These are phyloP conservation scores for Erythrophleum fordii DNA, from an alignment of 306 rosid species.

Conservation along the genomic window DNA sequence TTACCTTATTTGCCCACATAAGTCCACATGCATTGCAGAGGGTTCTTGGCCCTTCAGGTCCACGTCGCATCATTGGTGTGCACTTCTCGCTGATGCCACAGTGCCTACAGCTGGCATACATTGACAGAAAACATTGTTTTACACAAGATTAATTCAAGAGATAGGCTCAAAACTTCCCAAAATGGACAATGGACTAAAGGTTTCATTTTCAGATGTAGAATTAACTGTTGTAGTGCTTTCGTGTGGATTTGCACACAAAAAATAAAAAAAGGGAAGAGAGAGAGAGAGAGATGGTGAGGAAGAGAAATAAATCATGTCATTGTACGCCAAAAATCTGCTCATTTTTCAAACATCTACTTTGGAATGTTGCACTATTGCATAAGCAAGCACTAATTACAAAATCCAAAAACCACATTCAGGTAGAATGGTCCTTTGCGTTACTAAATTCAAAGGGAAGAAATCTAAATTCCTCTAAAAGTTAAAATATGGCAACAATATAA, in stretches of 20 bases:
- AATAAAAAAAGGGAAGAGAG: too few relatives aligned
- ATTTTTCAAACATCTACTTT: neutral
- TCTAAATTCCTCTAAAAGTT: neutral
- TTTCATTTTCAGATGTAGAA: slow-evolving; percentile 9
- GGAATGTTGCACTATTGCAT: neutral
- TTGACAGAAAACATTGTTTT: slow-evolving; percentile 27
- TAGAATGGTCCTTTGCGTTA: neutral
- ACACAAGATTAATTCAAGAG: slow-evolving; percentile 3
- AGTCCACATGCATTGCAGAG: slow-evolving; percentile 91
- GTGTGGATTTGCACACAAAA: neutral
- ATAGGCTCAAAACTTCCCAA: slow-evolving; percentile 27
- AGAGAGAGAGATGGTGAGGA: neutral
- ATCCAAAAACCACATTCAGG: neutral
- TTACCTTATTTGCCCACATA: slow-evolving; percentile 91
- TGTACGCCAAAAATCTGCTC: neutral
- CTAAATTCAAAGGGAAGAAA: neutral
- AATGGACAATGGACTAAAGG: slow-evolving; percentile 19
- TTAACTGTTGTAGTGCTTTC: neutral
- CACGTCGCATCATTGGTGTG: slow-evolving; percentile 87
- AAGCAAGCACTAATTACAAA: neutral
- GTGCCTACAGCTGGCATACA: slow-evolving; percentile 65
- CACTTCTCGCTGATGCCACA: slow-evolving; percentile 74
- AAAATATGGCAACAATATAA: neutral
- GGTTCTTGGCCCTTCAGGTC: slow-evolving; percentile 87
- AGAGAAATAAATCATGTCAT: neutral